phyloP scores from a whole-genome alignment of 2,329 filamentous ascomycete genomes.

The Alternaria longipes region DNA sequence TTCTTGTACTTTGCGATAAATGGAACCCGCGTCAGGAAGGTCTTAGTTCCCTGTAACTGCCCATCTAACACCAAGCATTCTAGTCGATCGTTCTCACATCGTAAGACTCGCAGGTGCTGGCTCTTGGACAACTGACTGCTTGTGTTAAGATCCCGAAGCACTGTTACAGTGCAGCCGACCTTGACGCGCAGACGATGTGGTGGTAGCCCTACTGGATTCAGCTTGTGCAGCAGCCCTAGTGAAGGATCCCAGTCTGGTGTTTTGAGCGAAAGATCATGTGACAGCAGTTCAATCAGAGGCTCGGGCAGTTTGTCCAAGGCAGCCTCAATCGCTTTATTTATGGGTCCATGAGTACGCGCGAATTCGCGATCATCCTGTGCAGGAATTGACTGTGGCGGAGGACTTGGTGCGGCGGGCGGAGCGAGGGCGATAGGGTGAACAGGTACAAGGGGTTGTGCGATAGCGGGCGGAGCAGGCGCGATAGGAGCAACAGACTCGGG shows the following conservation, averaged over 20 bases:
- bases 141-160: slow-evolving; percentile 40
- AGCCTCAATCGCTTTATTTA: slow-evolving; percentile 39
- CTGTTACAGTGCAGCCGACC: slow-evolving; percentile 40
- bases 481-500: background rate
- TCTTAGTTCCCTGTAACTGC: slow-evolving; percentile 45
- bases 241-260: slow-evolving; percentile 37
- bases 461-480: background rate
- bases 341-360: slow-evolving; percentile 42
- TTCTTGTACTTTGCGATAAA: slow-evolving; percentile 44
- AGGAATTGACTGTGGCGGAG: slow-evolving; percentile 1
- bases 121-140: slow-evolving; percentile 45
- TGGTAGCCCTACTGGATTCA: slow-evolving; percentile 45
- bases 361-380: slow-evolving; percentile 32
- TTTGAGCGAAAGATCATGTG: slow-evolving; percentile 38
- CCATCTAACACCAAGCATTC: slow-evolving; percentile 48
- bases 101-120: slow-evolving; percentile 44
- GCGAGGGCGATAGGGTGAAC: background rate
- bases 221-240: slow-evolving; percentile 39
- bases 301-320: slow-evolving; percentile 36
- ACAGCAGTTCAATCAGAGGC: slow-evolving; percentile 44
- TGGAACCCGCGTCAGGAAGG: slow-evolving; percentile 38
- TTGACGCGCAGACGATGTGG: slow-evolving; percentile 49
- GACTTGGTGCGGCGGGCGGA: background rate
- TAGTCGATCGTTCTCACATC: slow-evolving; percentile 38
- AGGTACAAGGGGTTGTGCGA: slow-evolving; percentile 7